Conservation (phyloP, 495 filamentous ascomycete genomes). For the Hypomontagnella monticulosa region DNA sequence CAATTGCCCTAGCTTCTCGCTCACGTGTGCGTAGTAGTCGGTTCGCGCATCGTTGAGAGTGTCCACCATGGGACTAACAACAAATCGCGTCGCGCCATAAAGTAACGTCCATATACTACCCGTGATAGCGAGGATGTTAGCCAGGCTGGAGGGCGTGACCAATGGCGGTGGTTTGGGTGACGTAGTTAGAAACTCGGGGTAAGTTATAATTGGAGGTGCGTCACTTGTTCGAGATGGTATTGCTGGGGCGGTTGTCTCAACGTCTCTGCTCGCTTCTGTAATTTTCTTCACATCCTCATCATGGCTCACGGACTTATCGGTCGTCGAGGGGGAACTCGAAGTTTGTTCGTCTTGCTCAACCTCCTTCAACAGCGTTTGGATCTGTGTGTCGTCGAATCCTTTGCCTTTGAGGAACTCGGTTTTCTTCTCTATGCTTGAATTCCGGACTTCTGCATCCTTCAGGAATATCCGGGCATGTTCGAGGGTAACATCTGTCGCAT, state of each 20-base stretch:
- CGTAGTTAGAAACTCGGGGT: constrained; percentile 90
- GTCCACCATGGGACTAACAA: constrained; percentile 84
- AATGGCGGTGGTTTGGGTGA: constrained; percentile 70
- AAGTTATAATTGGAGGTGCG: constrained; percentile 91
- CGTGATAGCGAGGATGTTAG: constrained; percentile 81
- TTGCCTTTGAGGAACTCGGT: constrained; percentile 82
- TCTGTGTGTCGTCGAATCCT: constrained; percentile 73
- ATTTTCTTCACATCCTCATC: constrained; percentile 19
- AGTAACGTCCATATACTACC: constrained; percentile 73
- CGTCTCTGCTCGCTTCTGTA: constrained; percentile 33
- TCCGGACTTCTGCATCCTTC: constrained; percentile 76
- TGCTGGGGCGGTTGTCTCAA: constrained; percentile 8
- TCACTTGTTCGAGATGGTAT: constrained; percentile 51
- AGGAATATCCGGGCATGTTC: constrained; percentile 82
- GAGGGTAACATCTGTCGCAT: constrained; percentile 55
- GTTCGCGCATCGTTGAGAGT: constrained; percentile 80
- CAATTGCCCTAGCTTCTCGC: constrained; percentile 70
- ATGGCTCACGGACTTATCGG: constrained; percentile 30
- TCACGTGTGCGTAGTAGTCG: constrained; percentile 74
- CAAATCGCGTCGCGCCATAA: constrained; percentile 83
- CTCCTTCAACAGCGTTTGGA: constrained; percentile 69
- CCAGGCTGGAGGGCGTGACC: constrained; percentile 75
- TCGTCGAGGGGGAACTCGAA: constrained; percentile 27
- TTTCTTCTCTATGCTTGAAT: constrained; percentile 76
- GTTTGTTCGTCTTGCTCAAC: constrained; percentile 44